Evolutionary conservation across 257 asterid genomes (phyloP), one percentile per base, ranked within the genome.

Genomic region (Penstemon newberryi): DNA sequence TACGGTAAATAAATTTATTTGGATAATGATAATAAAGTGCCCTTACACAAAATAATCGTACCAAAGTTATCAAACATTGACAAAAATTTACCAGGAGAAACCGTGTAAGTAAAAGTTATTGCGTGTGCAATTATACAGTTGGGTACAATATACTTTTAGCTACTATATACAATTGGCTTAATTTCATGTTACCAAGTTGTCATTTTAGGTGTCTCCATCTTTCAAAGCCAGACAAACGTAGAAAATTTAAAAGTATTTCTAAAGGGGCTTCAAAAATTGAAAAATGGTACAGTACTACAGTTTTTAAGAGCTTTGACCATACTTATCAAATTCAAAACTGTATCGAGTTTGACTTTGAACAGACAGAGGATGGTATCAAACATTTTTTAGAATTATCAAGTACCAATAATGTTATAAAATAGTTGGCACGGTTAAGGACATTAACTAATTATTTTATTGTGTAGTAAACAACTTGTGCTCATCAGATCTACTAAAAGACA

Each of bases 121-220:
- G 33, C 2, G n/a, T 18, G 59, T 25, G 33, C 19, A 60, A 37
- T 39, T 25, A 36, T 19, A 10, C 47, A 4, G 46, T 50, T 66
- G 69, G 43, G 62, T 36, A 46, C 36, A 25, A 43, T 52, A 65
- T 61, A 65, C 61, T 60, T 10, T 15, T 7, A 39, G 50, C 73
- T 54, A 70, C 70, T 76, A 58, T 76, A 70, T 40, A 44, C 37
- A 43, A 36, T 19, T 65, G 72, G 15, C 64, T 13, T 42, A 33
- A 42, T 56, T 42, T 49, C 66, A 3, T 33, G 54, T 15, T 25
- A 9, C 63, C 3, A 4, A 33, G 15, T 56, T 1, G 56, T 63
- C 68, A 45, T 19, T 45, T 10, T 45, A 61, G 51, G 52, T 11
- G 47, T 60, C 33, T 25, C 2, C 33, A 25, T 25, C 33, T 25